Conservation (phyloP, 305 asterid species). For the Fraxinus dipetala region DNA sequence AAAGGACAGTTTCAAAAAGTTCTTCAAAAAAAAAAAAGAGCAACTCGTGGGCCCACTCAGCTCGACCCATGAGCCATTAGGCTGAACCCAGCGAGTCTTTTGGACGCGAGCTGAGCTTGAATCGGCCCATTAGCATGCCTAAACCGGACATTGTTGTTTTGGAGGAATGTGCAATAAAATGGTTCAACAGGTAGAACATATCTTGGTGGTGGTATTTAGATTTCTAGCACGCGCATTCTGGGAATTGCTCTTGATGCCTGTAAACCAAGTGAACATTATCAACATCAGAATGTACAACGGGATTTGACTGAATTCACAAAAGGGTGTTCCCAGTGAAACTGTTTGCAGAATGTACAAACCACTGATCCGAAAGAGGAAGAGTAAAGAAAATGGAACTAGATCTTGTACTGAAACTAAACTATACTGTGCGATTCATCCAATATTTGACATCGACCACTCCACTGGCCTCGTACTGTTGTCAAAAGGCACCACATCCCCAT, state of each 20-base stretch:
- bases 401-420: not conserved
- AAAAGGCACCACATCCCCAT: slow-evolving; percentile 38
- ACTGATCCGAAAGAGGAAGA: slow-evolving; percentile 5
- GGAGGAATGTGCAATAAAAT: not conserved
- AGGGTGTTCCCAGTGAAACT: not conserved
- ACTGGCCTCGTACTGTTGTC: slow-evolving; percentile 48
- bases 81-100: not conserved
- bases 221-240: not conserved
- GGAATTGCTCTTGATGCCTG: not conserved
- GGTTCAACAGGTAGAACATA: not conserved
- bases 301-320: not conserved
- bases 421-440: slow-evolving; percentile 36
- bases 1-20: not conserved
- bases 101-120: not conserved
- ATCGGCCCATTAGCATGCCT: not conserved
- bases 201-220: not conserved
- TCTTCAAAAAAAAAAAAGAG: too few species aligned
- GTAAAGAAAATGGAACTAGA: not conserved
- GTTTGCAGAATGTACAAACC: slow-evolving; percentile 32
- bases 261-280: not conserved
- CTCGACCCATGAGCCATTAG: not conserved
- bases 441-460: slow-evolving; percentile 71
- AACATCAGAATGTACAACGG: not conserved
- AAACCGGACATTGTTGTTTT: not conserved
- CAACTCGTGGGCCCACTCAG: not conserved